Percentiles rank a stretch among this genome's conserved stretches.
Conservation (phyloP, 192 early-diverging fungal species). For the Coemansia sp. region DNA sequence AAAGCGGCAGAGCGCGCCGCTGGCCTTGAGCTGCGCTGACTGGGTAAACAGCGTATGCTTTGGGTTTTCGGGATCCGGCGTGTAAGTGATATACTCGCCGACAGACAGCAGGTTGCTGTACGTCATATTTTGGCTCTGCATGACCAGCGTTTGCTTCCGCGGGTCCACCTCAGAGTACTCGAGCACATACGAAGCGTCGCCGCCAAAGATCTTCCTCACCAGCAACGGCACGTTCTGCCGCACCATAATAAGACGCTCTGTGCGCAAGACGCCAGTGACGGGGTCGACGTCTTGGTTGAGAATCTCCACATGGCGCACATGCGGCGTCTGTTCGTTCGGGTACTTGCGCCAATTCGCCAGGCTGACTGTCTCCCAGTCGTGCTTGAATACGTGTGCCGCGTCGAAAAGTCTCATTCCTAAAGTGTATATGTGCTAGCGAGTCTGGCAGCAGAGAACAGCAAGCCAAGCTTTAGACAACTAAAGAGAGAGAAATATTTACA, state of each 20-base stretch:
- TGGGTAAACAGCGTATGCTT: conserved; percentile 71
- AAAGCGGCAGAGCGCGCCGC: conserved; percentile 65
- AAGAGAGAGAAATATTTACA: conserved; percentile 4
- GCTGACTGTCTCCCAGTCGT: conserved; percentile 80
- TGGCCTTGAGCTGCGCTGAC: conserved; percentile 78
- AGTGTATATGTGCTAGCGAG: neutral
- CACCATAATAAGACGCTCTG: conserved; percentile 88
- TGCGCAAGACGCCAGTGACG: conserved; percentile 78
- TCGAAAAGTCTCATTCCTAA: conserved; percentile 82
- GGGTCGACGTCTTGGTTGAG: conserved; percentile 79
- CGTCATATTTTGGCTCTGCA: conserved; percentile 81
- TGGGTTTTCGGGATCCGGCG: conserved; percentile 59
- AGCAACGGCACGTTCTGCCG: conserved; percentile 83
- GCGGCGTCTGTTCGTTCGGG: conserved; percentile 89
- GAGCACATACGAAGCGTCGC: conserved; percentile 77
- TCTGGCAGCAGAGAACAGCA: neutral
- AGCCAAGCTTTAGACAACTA: neutral
- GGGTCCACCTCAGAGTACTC: conserved; percentile 91
- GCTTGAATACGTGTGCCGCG: conserved; percentile 71
- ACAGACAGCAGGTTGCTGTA: conserved; percentile 81
- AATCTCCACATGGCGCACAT: conserved; percentile 90
- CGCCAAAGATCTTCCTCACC: conserved; percentile 67
- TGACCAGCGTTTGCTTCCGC: conserved; percentile 63
- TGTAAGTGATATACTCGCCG: conserved; percentile 83
- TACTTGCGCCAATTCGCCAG: conserved; percentile 96